A percentile compares a stretch with the other conserved stretches of the same genome.
phyloP scores from a whole-genome alignment of 2,329 filamentous ascomycete species.

The Trichoderma endophyticum region DNA sequence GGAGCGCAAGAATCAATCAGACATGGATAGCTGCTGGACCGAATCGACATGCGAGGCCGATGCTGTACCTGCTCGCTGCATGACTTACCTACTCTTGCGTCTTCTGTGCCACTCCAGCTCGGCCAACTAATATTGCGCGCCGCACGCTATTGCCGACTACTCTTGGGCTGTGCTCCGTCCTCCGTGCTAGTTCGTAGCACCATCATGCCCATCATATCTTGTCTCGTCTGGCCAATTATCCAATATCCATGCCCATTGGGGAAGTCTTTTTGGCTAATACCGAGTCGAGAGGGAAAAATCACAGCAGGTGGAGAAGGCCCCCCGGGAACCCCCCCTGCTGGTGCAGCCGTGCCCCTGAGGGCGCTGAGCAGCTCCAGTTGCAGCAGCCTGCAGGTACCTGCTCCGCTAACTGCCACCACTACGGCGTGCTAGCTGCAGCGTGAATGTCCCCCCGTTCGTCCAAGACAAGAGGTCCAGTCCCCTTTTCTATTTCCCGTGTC shows the following conservation, averaged over 20 bases:
- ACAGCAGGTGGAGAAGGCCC: slow-evolving; percentile 1
- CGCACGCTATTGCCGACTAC: slow-evolving; percentile 12
- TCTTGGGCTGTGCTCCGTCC: slow-evolving; percentile 2
- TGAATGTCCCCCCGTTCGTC: slow-evolving; percentile 11
- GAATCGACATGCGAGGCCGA: background rate
- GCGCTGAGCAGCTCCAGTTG: slow-evolving; percentile 12
- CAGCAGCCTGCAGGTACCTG: slow-evolving; percentile 15
- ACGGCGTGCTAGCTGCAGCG: slow-evolving; percentile 10
- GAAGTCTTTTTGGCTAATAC: slow-evolving; percentile 14
- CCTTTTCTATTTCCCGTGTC: slow-evolving; percentile 19
- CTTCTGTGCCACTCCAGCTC: slow-evolving; percentile 11
- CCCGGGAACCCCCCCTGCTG: background rate
- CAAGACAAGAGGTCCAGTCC: slow-evolving; percentile 1
- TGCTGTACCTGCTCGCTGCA: background rate
- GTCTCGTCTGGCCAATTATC: background rate
- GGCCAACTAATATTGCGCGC: slow-evolving; percentile 8
- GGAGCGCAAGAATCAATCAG: background rate
- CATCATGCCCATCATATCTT: slow-evolving; percentile 1
- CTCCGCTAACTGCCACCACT: slow-evolving; percentile 4
- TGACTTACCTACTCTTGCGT: background rate
- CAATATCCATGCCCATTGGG: slow-evolving; percentile 8
- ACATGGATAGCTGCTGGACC: background rate
- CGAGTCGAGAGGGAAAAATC: background rate
- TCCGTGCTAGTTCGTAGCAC: background rate
- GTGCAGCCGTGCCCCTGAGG: slow-evolving; percentile 16